Evolutionary conservation across 306 rosid species (phyloP).

Genomic region (Cajanus cajan): DNA sequence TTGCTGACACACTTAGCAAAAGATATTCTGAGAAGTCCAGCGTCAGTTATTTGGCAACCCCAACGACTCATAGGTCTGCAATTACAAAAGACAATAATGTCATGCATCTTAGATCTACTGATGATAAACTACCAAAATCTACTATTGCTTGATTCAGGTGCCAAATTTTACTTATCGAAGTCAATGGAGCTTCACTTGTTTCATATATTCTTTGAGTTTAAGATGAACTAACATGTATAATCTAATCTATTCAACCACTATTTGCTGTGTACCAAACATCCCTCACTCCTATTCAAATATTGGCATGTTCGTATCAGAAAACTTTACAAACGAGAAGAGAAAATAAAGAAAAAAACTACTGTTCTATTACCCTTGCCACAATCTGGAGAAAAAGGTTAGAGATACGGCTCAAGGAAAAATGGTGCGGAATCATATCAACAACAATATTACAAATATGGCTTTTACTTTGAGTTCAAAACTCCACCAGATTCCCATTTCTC

Average conservation of each 20-base stretch:
- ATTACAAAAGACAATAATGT: constrained; percentile 1
- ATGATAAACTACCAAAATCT: background rate
- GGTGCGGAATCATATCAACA: background rate
- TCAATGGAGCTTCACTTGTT: background rate
- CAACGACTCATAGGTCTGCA: constrained; percentile 88
- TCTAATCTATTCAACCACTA: background rate
- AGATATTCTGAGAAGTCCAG: constrained; percentile 67
- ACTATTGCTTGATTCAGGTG: background rate
- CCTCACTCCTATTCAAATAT: background rate
- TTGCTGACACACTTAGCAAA: constrained; percentile 64
- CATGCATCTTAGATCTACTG: background rate
- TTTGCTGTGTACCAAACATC: background rate
- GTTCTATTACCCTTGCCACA: background rate
- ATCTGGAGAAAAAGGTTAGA: background rate
- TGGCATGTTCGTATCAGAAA: background rate
- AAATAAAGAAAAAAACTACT: background rate
- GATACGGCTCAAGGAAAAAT: background rate
- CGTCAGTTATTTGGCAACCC: constrained; percentile 83
- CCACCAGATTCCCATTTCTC: background rate
- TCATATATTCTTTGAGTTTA: background rate
- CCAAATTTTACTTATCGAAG: background rate
- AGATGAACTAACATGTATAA: background rate
- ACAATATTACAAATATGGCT: background rate
- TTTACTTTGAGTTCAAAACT: background rate
- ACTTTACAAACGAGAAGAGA: background rate